Evolutionary conservation across 2,329 filamentous ascomycete genomes (phyloP).

Genomic region (Calycina herbarum): DNA sequence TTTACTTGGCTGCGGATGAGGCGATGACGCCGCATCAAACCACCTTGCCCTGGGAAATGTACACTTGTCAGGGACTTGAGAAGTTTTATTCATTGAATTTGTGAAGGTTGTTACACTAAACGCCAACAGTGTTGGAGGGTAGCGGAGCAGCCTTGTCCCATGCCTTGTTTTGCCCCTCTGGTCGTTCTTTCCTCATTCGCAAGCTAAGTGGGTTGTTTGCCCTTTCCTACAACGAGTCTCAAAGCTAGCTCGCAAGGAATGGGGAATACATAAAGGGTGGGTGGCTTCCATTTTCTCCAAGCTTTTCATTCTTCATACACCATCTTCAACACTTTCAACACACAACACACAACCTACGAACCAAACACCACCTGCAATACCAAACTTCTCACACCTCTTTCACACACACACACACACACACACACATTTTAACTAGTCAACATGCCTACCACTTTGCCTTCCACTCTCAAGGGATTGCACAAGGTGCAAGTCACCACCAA

Average conservation of each 20-base stretch:
- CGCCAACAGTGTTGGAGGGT: neutral
- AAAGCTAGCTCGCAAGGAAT: neutral
- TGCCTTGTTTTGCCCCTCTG: neutral
- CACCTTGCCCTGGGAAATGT: neutral
- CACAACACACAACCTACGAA: constrained; percentile 1
- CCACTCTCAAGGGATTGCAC: constrained; percentile 32
- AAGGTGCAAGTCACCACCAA: constrained; percentile 57
- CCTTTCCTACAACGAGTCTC: neutral
- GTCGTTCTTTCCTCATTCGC: neutral
- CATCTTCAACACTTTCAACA: neutral
- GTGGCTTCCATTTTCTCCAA: neutral
- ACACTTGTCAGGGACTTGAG: neutral
- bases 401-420: neutral
- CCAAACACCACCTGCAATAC: neutral
- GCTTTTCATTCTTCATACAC: neutral
- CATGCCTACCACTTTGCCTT: constrained; percentile 29
- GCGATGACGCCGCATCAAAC: neutral
- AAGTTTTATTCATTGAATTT: neutral
- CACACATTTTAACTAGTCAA: neutral
- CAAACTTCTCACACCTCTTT: neutral
- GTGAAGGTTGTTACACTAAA: neutral
- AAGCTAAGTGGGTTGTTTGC: neutral
- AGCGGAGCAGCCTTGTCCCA: neutral
- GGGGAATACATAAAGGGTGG: neutral
- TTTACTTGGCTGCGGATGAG: neutral